These are phyloP conservation scores for Abrus pulchellus DNA, from an alignment of 306 rosid genomes.

Conservation along the genomic window DNA sequence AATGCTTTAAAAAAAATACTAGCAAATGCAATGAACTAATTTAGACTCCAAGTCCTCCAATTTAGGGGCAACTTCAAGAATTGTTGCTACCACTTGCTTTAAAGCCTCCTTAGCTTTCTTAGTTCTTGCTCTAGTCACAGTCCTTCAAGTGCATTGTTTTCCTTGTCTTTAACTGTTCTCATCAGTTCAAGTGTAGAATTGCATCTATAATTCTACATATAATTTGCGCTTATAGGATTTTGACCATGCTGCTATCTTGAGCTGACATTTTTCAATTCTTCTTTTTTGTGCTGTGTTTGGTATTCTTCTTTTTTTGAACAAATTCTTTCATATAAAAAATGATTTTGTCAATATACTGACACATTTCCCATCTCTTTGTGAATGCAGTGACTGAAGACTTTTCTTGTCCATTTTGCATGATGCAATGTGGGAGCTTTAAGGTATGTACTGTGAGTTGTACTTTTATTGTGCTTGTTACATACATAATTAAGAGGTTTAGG, in stretches of 20 bases:
- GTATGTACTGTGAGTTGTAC: conserved; percentile 53
- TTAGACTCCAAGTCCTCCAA: no score
- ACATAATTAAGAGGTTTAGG: no score
- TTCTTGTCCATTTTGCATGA: conserved; percentile 94
- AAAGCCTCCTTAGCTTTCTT: no score
- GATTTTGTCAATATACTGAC: conserved; percentile 36
- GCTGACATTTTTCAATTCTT: conserved; percentile 10
- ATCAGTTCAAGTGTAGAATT: not conserved
- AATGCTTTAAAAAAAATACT: no score
- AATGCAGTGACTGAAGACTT: conserved; percentile 91
- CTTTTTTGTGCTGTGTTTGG: conserved; percentile 30
- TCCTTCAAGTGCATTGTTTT: no score
- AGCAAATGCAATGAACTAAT: no score
- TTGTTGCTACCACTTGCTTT: no score
- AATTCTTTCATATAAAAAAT: not conserved
- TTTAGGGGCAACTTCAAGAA: no score
- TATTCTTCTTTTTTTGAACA: not conserved
- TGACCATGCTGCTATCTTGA: conserved; percentile 16
- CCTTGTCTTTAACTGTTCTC: no score
- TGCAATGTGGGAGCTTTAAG: conserved; percentile 94
- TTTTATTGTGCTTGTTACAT: conserved; percentile 20
- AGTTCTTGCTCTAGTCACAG: no score
- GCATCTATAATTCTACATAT: conserved; percentile 2
- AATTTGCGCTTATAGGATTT: conserved; percentile 34
- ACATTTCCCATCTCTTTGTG: conserved; percentile 44